phyloP scores from a whole-genome alignment of 345 rosid species.

The Rhodamnia rubescens region DNA sequence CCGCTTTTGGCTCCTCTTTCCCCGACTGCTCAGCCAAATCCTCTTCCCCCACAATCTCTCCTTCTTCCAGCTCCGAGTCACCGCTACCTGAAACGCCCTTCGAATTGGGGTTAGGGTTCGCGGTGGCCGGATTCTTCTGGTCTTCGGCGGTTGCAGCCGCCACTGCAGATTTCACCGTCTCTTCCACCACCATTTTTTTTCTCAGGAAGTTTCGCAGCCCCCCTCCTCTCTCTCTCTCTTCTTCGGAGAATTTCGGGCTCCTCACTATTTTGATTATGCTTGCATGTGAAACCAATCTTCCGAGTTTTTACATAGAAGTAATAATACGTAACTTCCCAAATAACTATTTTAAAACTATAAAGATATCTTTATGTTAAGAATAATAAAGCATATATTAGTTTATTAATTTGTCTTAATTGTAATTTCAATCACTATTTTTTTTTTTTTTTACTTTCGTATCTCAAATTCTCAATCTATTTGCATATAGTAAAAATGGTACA shows the following conservation, averaged over 20 bases:
- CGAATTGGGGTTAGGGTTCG: not conserved
- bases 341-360: not conserved
- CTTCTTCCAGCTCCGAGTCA: slow-evolving; percentile 1
- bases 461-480: no score
- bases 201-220: not conserved
- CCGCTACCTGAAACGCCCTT: not conserved
- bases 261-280: not conserved
- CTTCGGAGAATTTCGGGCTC: not conserved
- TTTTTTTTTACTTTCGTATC: no score
- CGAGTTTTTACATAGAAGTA: not conserved
- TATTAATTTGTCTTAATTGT: no score
- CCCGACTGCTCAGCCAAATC: not conserved
- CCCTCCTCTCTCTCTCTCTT: not conserved
- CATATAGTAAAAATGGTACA: no score
- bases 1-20: not conserved
- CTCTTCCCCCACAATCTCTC: slow-evolving; percentile 4
- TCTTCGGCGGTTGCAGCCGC: not conserved
- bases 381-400: no score
- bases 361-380: no score
- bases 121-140: not conserved
- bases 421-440: no score
- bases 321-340: not conserved
- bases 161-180: not conserved
- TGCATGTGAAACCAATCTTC: not conserved
- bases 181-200: slow-evolving; percentile 5